These are phyloP conservation scores for Leccinum sublutescens DNA, from an alignment of 768 basidiomycete genomes.

Conservation along the genomic window DNA sequence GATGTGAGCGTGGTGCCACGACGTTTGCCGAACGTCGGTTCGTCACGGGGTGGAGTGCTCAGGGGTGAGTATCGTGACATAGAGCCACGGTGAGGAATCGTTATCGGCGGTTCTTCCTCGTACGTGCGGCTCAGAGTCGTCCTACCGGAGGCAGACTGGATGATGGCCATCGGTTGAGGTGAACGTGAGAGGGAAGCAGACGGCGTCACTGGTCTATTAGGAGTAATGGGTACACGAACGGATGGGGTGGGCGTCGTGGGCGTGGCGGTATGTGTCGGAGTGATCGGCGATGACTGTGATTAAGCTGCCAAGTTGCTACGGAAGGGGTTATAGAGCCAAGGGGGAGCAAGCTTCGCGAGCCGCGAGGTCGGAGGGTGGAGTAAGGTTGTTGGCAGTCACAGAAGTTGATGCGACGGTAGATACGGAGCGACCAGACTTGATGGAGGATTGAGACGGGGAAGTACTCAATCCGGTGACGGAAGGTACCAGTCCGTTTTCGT, in stretches of 20 bases:
- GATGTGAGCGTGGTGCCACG: constrained; percentile 45
- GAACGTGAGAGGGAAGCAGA: constrained; percentile 35
- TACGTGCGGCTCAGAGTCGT: constrained; percentile 50
- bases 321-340: constrained; percentile 82
- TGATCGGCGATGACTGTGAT: constrained; percentile 49
- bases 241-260: constrained; percentile 25
- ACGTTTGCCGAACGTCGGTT: constrained; percentile 49
- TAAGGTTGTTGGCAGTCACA: constrained; percentile 12
- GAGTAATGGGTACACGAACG: constrained; percentile 30
- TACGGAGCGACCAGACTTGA: constrained; percentile 50
- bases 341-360: constrained; percentile 61
- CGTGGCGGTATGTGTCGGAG: constrained; percentile 39
- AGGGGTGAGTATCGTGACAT: constrained; percentile 60
- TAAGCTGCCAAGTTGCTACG: constrained; percentile 56
- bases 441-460: constrained; percentile 65
- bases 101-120: constrained; percentile 53
- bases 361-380: constrained; percentile 34
- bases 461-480: constrained; percentile 48
- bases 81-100: constrained; percentile 45
- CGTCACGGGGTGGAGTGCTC: constrained; percentile 69
- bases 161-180: constrained; percentile 43
- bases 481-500: constrained; percentile 31
- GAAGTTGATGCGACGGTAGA: constrained; percentile 37
- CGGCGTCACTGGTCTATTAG: constrained; percentile 30
- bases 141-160: constrained; percentile 38